A percentile compares a stretch with the other conserved stretches of the same genome.
Evolutionary conservation across 257 asterid genomes (phyloP).

Genomic region (Gynochthodes officinalis): DNA sequence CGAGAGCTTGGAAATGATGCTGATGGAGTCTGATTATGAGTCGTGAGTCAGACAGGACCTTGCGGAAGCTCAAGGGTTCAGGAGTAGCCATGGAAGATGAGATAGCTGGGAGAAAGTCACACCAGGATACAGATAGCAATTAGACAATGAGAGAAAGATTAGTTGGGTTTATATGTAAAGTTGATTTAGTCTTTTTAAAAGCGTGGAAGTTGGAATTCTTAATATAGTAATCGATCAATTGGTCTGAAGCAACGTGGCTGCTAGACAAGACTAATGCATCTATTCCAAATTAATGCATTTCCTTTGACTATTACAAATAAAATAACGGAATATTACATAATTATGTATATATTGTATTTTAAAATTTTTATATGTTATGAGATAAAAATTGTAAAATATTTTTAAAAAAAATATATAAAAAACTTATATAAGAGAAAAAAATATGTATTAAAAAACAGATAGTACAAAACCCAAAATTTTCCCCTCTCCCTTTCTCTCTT

Average conservation of each 20-base stretch:
- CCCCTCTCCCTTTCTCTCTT: too few species aligned
- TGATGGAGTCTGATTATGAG: constrained; percentile 44
- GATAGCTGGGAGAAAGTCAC: not conserved
- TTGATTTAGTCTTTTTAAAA: not conserved
- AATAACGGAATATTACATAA: too few species aligned
- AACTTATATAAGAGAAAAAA: not conserved
- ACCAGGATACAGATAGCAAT: not conserved
- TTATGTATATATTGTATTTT: too few species aligned
- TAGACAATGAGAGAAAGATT: not conserved
- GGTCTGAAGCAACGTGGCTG: not conserved
- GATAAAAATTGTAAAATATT: too few species aligned
- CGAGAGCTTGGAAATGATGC: constrained; percentile 46
- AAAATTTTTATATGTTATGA: too few species aligned
- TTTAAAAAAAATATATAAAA: too few species aligned
- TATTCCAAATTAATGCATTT: not conserved
- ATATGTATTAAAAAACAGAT: too few species aligned
- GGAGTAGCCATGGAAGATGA: constrained; percentile 18
- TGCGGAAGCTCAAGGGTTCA: constrained; percentile 37
- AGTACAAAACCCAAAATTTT: too few species aligned
- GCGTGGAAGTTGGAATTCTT: not conserved
- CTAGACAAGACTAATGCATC: not conserved
- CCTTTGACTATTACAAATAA: too few species aligned
- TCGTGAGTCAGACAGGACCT: constrained; percentile 46
- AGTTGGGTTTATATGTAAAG: not conserved
- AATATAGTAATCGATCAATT: not conserved